phyloP scores from a whole-genome alignment of 2,329 filamentous ascomycete species.

The Monosporascus sp. region DNA sequence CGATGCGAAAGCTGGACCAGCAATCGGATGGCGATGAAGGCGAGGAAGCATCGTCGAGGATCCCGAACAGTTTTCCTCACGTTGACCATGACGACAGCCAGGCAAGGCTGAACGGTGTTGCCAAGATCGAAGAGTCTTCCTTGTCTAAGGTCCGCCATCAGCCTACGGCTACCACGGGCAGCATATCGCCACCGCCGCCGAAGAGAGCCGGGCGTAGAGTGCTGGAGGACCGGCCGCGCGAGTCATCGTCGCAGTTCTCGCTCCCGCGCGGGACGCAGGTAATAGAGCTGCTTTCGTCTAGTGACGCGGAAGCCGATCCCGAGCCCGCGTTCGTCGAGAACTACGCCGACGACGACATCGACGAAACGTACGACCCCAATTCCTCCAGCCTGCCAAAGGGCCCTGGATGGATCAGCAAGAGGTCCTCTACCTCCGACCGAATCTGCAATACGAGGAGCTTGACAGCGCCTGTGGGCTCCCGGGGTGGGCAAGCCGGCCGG shows the following conservation, averaged over 20 bases:
- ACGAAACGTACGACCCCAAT: conserved; percentile 28
- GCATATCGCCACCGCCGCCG: conserved; percentile 21
- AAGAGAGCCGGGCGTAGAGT: conserved; percentile 1
- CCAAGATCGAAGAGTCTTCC: not conserved
- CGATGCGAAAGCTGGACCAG: conserved; percentile 37
- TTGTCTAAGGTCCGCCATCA: conserved; percentile 3
- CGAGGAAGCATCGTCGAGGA: conserved; percentile 18
- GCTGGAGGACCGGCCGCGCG: not conserved
- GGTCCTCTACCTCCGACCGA: not conserved
- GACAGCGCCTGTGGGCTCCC: conserved; percentile 8
- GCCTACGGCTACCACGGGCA: conserved; percentile 1
- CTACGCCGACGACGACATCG: conserved; percentile 35
- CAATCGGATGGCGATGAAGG: conserved; percentile 20
- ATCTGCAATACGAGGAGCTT: conserved; percentile 4
- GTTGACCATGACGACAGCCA: conserved; percentile 3
- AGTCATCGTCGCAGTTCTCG: conserved; percentile 18
- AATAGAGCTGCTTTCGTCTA: conserved; percentile 28
- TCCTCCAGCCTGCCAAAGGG: conserved; percentile 11
- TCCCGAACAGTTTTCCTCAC: conserved; percentile 6
- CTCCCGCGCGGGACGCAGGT: conserved; percentile 33
- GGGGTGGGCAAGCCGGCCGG: conserved; percentile 1
- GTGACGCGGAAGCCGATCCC: conserved; percentile 15
- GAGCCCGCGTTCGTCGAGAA: conserved; percentile 29
- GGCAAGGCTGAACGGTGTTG: not conserved
- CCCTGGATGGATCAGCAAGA: conserved; percentile 22